Evolutionary conservation across 2,329 filamentous ascomycete genomes (phyloP).

Genomic region (Alternaria metachromatica): DNA sequence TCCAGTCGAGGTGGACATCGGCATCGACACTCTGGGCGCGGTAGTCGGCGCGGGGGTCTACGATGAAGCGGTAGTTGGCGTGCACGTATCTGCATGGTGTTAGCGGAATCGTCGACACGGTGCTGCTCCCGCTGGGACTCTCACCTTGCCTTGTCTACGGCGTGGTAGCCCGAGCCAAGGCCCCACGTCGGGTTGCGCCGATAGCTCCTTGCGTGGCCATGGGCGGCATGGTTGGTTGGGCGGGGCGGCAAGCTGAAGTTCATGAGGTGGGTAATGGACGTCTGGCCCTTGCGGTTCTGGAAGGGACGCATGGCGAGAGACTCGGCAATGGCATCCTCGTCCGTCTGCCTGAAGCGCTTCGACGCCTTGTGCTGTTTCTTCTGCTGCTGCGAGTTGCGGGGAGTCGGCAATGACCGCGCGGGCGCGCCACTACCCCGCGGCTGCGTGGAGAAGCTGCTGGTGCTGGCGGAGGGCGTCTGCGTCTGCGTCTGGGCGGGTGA

Average conservation of each 20-base stretch:
- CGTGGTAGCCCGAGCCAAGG: conserved; percentile 85
- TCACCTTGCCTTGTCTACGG: conserved; percentile 86
- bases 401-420: conserved; percentile 53
- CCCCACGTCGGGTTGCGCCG: conserved; percentile 82
- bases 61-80: conserved; percentile 96
- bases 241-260: conserved; percentile 84
- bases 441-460: conserved; percentile 53
- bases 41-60: conserved; percentile 82
- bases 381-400: conserved; percentile 76
- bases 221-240: conserved; percentile 64
- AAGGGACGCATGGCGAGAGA: conserved; percentile 68
- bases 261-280: conserved; percentile 95
- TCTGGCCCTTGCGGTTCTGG: conserved; percentile 84
- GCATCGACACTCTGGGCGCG: conserved; percentile 81
- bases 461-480: conserved; percentile 52
- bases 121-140: conserved; percentile 27
- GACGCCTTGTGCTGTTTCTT: conserved; percentile 87
- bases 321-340: conserved; percentile 90
- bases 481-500: conserved; percentile 55
- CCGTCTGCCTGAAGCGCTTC: conserved; percentile 73
- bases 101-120: not conserved
- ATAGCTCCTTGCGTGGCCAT: conserved; percentile 59
- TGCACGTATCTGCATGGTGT: conserved; percentile 73
- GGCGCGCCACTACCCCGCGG: conserved; percentile 50
- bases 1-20: conserved; percentile 90